Evolutionary conservation across 2,329 filamentous ascomycete genomes (phyloP).

Genomic region (Bipolaris cookei): DNA sequence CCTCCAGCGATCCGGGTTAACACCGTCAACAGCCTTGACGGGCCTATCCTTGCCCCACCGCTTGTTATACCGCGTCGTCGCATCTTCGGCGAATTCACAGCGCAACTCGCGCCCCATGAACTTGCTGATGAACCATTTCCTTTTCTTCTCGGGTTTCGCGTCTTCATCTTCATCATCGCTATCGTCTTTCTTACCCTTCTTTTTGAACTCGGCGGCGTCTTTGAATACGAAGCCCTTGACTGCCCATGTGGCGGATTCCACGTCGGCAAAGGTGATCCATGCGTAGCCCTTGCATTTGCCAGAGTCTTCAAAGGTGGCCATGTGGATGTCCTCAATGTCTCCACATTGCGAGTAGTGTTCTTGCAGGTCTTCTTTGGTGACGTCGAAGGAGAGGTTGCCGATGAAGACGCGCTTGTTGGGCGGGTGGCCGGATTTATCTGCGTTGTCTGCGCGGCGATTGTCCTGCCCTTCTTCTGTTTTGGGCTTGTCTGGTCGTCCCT

Average conservation of each 20-base stretch:
- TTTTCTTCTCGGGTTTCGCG: slow-evolving; percentile 56
- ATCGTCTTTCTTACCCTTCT: slow-evolving; percentile 60
- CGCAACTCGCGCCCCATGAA: slow-evolving; percentile 81
- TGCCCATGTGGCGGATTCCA: slow-evolving; percentile 75
- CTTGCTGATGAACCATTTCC: slow-evolving; percentile 82
- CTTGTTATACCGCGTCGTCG: slow-evolving; percentile 89
- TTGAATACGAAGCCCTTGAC: slow-evolving; percentile 83
- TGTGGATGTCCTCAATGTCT: slow-evolving; percentile 78
- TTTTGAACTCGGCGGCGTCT: slow-evolving; percentile 58
- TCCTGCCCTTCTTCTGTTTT: slow-evolving; percentile 42
- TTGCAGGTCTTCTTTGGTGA: slow-evolving; percentile 75
- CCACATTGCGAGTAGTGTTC: slow-evolving; percentile 87
- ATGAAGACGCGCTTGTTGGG: slow-evolving; percentile 86
- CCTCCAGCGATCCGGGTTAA: slow-evolving; percentile 39
- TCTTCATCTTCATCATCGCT: slow-evolving; percentile 58
- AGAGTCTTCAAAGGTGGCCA: slow-evolving; percentile 94
- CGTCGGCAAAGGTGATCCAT: slow-evolving; percentile 88
- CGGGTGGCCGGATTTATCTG: slow-evolving; percentile 56
- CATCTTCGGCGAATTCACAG: slow-evolving; percentile 92
- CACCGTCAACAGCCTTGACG: slow-evolving; percentile 41
- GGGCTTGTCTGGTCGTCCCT: slow-evolving; percentile 80
- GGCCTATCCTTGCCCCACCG: slow-evolving; percentile 77
- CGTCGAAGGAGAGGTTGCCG: slow-evolving; percentile 61
- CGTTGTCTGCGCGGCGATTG: slow-evolving; percentile 39
- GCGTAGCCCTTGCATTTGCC: slow-evolving; percentile 98